These are phyloP conservation scores for Podospora tetraspora DNA, from an alignment of 495 filamentous ascomycete species.

Conservation along the genomic window DNA sequence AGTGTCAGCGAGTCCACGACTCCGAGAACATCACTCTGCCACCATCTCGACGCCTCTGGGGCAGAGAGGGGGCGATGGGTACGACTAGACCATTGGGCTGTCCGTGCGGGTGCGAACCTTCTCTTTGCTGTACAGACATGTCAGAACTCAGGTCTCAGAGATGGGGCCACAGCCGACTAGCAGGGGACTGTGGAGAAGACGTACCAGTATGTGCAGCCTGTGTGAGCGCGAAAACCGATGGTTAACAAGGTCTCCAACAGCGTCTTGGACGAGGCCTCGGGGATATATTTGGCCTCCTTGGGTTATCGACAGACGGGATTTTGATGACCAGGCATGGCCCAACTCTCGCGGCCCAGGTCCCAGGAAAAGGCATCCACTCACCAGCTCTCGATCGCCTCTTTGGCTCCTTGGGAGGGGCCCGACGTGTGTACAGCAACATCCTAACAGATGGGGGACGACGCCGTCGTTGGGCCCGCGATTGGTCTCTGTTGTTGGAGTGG, in stretches of 20 bases:
- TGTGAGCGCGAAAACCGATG: slow-evolving; percentile 4
- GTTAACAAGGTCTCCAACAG: slow-evolving; percentile 5
- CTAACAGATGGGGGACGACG: neutral
- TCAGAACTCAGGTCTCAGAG: slow-evolving; percentile 12
- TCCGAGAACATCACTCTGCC: neutral
- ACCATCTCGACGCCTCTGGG: neutral
- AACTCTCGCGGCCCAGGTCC: neutral
- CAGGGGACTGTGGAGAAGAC: slow-evolving; percentile 18
- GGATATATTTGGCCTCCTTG: neutral
- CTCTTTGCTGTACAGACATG: slow-evolving; percentile 29
- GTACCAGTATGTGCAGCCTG: slow-evolving; percentile 57
- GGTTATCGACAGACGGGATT: neutral
- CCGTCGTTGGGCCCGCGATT: neutral
- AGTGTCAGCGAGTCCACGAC: neutral
- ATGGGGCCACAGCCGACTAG: slow-evolving; percentile 1
- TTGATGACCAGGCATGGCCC: neutral
- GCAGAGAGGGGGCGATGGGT: neutral
- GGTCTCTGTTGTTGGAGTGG: neutral
- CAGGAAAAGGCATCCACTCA: slow-evolving; percentile 32
- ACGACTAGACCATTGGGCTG: neutral
- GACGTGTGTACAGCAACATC: slow-evolving; percentile 56
- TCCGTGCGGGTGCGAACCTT: slow-evolving; percentile 23
- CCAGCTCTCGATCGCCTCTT: slow-evolving; percentile 58
- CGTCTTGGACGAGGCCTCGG: neutral
- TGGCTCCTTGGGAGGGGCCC: slow-evolving; percentile 54